Evolutionary conservation across 495 filamentous ascomycete species (phyloP), one percentile per base, ranked within the genome.

Genomic region (Delitschia confertaspora): DNA sequence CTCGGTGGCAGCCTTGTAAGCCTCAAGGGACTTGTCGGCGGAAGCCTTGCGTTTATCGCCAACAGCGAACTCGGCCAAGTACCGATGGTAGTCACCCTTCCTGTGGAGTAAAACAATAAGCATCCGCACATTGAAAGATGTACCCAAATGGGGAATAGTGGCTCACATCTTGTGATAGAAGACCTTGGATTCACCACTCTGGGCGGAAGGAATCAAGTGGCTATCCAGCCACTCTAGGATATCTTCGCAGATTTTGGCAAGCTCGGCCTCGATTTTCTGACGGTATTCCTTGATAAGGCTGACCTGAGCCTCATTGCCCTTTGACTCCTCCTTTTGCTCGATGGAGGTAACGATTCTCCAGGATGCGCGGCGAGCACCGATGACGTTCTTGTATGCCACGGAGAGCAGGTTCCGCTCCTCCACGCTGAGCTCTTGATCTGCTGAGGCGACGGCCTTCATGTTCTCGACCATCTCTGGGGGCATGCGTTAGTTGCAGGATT

Each of bases 31-130:
- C 59, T 85, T 86, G 56, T 88, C 91, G 56, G 91, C 89, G 61
- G 91, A 88, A 57, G 78, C 73, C 84, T 96, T 95, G 70, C 91
- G 93, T 83, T 96, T 95, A 72, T 95, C 87, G 53, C 93, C 88
- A 55, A 86, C 89, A 45, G 91, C 93, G 67, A 98, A 98, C 72
- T 98, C 91, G 61, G 91, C 91, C 50, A 98, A 80, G 72, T 98
- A 98, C 64, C 91, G 93, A 75, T 98, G 89, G 72, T 98, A 98
- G 63, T 98, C 91, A 69, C 91, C 91, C 84, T 96, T 98, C 91
- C 91, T 98, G 57, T 33, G 49, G 26, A 7, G 26, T 29, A 7
- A 29, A 24, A 33, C 4, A 33, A 6, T 18, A 16, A 11, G 42
- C 36, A 52, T 27, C 26, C 0, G 11, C 29, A 18, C n/a, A 14